A percentile compares a stretch with the other conserved stretches of the same genome.
phyloP scores from a whole-genome alignment of 2,329 filamentous ascomycete species.

The Graphilbum ipis-grandicollis region DNA sequence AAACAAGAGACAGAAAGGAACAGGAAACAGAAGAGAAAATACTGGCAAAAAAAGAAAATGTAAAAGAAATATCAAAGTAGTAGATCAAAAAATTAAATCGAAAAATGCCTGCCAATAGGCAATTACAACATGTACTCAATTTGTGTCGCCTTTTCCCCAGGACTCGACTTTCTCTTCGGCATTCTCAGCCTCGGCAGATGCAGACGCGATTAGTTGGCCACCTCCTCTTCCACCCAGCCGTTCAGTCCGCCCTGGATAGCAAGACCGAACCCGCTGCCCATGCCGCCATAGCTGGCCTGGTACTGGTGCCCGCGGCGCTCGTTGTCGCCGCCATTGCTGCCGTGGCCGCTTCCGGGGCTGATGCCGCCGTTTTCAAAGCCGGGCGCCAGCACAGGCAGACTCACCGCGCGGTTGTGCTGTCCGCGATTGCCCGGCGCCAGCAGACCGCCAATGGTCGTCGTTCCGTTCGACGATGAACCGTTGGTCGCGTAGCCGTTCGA shows the following conservation, averaged over 20 bases:
- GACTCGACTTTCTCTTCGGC: too few relatives aligned
- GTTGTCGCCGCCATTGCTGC: constrained; percentile 26
- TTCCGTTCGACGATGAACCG: constrained; percentile 27
- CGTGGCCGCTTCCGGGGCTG: constrained; percentile 30
- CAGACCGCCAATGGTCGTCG: constrained; percentile 59
- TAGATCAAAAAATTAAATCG: not conserved
- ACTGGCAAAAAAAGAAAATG: not conserved
- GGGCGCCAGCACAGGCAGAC: constrained; percentile 56
- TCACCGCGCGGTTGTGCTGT: constrained; percentile 67
- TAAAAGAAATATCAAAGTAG: not conserved
- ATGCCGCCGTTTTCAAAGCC: constrained; percentile 43
- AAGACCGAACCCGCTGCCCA: constrained; percentile 39
- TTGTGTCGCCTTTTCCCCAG: constrained; percentile 8
- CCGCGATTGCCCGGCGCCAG: constrained; percentile 53
- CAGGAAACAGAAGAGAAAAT: constrained; percentile 11
- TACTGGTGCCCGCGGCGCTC: constrained; percentile 50
- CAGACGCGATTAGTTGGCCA: constrained; percentile 38
- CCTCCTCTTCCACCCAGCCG: constrained; percentile 52
- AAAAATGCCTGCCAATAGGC: constrained; percentile 16
- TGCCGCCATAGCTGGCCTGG: constrained; percentile 43
- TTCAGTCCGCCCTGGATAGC: constrained; percentile 47
- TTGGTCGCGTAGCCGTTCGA: constrained; percentile 44
- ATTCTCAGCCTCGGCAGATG: too few relatives aligned
- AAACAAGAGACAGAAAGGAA: constrained; percentile 10
- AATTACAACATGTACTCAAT: constrained; percentile 18